Percentiles rank a stretch among this genome's conserved stretches.
Evolutionary conservation across 2,329 filamentous ascomycete species (phyloP).

Genomic region (Clonostachys solani): DNA sequence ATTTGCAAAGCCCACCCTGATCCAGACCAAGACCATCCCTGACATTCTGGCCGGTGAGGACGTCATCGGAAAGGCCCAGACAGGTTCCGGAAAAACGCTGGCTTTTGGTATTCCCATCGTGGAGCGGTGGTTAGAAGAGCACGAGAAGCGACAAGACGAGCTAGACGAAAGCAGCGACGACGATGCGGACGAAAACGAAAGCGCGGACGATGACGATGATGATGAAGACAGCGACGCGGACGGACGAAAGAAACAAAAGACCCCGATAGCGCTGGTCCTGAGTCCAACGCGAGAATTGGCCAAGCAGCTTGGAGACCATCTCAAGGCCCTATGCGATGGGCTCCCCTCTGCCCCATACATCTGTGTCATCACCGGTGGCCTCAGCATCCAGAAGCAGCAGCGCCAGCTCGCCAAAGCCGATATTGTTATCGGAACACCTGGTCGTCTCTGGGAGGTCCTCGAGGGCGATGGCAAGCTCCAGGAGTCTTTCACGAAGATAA

Average conservation of each 20-base stretch:
- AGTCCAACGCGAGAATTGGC: slow-evolving; percentile 92
- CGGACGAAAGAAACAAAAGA: slow-evolving; percentile 20
- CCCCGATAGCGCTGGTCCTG: slow-evolving; percentile 73
- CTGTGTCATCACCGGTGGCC: slow-evolving; percentile 86
- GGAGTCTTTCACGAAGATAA: slow-evolving; percentile 65
- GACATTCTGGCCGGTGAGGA: slow-evolving; percentile 80
- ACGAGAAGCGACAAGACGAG: slow-evolving; percentile 25
- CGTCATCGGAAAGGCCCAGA: slow-evolving; percentile 92
- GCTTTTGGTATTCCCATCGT: slow-evolving; percentile 93
- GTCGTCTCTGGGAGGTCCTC: slow-evolving; percentile 90
- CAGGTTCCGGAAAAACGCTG: slow-evolving; percentile 93
- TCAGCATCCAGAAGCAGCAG: slow-evolving; percentile 94
- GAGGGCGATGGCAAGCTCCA: slow-evolving; percentile 69
- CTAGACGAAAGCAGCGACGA: slow-evolving; percentile 5
- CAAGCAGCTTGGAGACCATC: slow-evolving; percentile 82
- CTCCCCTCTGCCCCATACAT: slow-evolving; percentile 60
- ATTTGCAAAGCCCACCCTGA: slow-evolving; percentile 76
- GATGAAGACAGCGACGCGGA: slow-evolving; percentile 28
- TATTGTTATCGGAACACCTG: slow-evolving; percentile 90
- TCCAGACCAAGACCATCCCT: slow-evolving; percentile 78
- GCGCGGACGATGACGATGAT: slow-evolving; percentile 11
- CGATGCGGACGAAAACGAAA: slow-evolving; percentile 3
- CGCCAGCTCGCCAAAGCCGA: slow-evolving; percentile 79
- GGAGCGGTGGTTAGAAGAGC: slow-evolving; percentile 67
- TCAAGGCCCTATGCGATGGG: slow-evolving; percentile 67